A percentile compares a stretch with the other conserved stretches of the same genome.
These are phyloP conservation scores for Areca catechu DNA, from an alignment of 176 grass and related monocot species.

Conservation along the genomic window DNA sequence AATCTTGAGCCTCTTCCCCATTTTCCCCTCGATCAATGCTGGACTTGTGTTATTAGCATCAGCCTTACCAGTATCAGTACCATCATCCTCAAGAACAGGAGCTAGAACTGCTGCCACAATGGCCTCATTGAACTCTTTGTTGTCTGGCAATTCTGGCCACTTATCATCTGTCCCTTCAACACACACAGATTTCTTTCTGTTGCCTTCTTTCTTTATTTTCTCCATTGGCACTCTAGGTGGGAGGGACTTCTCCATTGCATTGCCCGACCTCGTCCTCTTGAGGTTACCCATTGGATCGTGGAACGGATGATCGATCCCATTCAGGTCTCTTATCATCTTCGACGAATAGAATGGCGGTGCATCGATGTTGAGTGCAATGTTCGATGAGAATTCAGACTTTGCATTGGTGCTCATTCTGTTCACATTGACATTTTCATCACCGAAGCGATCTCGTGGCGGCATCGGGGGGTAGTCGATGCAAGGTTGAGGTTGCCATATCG, in stretches of 20 bases:
- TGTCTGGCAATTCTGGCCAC: conserved; percentile 86
- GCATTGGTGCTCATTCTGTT: conserved; percentile 11
- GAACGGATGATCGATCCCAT: conserved; percentile 4
- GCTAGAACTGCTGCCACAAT: conserved; percentile 49
- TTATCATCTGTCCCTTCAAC: conserved; percentile 33
- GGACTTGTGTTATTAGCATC: conserved; percentile 35
- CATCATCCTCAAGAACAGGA: conserved; percentile 40
- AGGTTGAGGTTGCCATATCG: conserved; percentile 94
- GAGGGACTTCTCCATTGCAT: conserved; percentile 33
- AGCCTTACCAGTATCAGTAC: not conserved
- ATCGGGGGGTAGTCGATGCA: conserved; percentile 50
- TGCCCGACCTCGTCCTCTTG: conserved; percentile 74
- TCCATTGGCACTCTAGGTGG: not conserved
- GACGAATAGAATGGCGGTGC: conserved; percentile 76
- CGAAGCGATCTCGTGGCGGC: conserved; percentile 24
- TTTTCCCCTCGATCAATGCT: conserved; percentile 49
- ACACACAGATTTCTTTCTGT: conserved; percentile 42
- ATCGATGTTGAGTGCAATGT: conserved; percentile 45
- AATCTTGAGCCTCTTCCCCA: conserved; percentile 72
- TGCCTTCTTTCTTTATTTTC: conserved; percentile 10
- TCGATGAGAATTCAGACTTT: not conserved
- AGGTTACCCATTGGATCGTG: conserved; percentile 57
- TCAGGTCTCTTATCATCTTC: conserved; percentile 26
- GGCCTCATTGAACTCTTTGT: conserved; percentile 67
- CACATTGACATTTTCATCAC: conserved; percentile 41